Conservation (phyloP, 176 grass and related monocot species). For the Calamus simplicifolius region DNA sequence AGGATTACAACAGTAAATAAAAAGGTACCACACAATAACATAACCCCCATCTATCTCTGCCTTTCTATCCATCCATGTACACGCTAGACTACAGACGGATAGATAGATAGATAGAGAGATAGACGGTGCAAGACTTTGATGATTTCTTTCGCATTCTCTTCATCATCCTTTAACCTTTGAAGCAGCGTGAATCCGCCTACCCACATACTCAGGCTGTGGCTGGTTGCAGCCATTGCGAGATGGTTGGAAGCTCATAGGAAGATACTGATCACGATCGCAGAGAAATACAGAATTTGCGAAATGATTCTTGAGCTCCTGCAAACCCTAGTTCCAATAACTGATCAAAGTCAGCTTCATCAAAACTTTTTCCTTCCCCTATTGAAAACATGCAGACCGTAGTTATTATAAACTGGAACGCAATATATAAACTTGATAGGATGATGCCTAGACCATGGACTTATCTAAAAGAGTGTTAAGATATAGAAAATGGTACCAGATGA, state of each 20-base stretch:
- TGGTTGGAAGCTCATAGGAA: constrained; percentile 45
- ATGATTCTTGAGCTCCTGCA: constrained; percentile 5
- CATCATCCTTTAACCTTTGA: too few relatives aligned
- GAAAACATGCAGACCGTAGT: too few relatives aligned
- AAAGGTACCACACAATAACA: too few relatives aligned
- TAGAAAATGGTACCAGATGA: too few relatives aligned
- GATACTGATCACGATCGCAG: neutral
- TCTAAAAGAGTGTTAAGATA: neutral
- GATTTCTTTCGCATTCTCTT: too few relatives aligned
- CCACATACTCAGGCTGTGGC: constrained; percentile 7
- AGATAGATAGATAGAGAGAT: constrained; percentile 11
- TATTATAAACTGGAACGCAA: neutral
- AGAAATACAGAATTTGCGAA: constrained; percentile 27
- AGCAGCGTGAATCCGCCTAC: neutral
- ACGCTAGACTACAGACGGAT: neutral
- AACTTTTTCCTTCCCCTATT: too few relatives aligned
- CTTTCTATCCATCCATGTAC: constrained; percentile 43
- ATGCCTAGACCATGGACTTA: neutral
- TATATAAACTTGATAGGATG: neutral
- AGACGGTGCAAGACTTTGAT: too few relatives aligned
- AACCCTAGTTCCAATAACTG: constrained; percentile 13
- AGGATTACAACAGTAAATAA: too few relatives aligned
- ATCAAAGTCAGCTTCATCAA: too few relatives aligned
- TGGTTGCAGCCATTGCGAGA: constrained; percentile 29
- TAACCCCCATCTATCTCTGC: constrained; percentile 33